A percentile compares a stretch with the other conserved stretches of the same genome.
Conservation (phyloP, 192 early-diverging fungal species). For the Allomyces macrogynus region DNA sequence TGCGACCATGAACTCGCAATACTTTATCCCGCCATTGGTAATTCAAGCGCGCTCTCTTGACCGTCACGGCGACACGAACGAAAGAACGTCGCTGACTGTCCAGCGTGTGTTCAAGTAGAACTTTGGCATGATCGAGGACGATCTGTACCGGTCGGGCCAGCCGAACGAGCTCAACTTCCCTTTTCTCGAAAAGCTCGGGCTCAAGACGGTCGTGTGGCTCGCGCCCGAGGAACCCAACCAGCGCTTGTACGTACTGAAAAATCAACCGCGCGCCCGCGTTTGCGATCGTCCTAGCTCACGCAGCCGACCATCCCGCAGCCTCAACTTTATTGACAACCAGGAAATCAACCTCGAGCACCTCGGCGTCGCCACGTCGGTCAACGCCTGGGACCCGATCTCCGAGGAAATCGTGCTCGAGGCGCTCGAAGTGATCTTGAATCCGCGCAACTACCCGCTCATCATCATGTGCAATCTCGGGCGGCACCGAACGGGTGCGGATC, state of each 20-base stretch:
- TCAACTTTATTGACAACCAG: constrained; percentile 97
- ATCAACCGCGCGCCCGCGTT: too few species aligned
- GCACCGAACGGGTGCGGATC: constrained; percentile 64
- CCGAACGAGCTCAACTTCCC: constrained; percentile 99
- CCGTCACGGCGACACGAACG: too few species aligned
- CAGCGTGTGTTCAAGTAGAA: constrained; percentile 30
- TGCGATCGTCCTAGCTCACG: background rate
- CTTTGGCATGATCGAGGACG: constrained; percentile 94
- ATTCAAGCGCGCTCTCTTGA: background rate
- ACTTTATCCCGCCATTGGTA: constrained; percentile 59
- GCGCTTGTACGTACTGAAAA: constrained; percentile 59
- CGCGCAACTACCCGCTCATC: constrained; percentile 79
- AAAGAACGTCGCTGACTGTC: constrained; percentile 2
- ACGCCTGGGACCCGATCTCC: constrained; percentile 93
- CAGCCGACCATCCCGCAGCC: constrained; percentile 12
- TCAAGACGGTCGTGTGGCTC: constrained; percentile 85
- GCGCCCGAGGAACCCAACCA: constrained; percentile 95
- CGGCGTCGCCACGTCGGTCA: constrained; percentile 59
- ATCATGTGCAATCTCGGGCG: constrained; percentile 97
- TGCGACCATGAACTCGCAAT: constrained; percentile 39
- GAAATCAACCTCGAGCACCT: constrained; percentile 84
- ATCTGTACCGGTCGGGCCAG: constrained; percentile 87
- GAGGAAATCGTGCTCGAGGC: constrained; percentile 90
- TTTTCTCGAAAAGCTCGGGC: constrained; percentile 84
- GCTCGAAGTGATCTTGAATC: constrained; percentile 67